phyloP scores from a whole-genome alignment of 2,329 filamentous ascomycete genomes.

The Aspergillus flavus region DNA sequence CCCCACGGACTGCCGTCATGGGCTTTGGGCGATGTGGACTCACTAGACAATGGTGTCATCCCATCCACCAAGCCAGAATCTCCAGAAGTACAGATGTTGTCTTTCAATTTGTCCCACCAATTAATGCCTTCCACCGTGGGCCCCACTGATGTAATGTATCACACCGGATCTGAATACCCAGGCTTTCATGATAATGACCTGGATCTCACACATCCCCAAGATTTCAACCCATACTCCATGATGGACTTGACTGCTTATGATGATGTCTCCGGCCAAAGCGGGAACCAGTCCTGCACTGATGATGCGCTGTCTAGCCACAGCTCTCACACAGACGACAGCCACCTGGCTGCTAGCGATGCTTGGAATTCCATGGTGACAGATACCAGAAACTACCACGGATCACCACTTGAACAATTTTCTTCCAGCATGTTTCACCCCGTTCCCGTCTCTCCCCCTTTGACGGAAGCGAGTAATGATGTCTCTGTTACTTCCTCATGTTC shows the following conservation, averaged over 20 bases:
- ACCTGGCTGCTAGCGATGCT: constrained; percentile 33
- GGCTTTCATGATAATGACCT: constrained; percentile 41
- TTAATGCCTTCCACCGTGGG: constrained; percentile 42
- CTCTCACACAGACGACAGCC: constrained; percentile 41
- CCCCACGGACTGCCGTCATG: constrained; percentile 42
- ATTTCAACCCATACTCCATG: constrained; percentile 42
- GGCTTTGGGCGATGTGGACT: constrained; percentile 42
- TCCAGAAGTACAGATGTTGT: constrained; percentile 45
- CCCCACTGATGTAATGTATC: constrained; percentile 43
- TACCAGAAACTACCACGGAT: constrained; percentile 35
- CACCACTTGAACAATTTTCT: constrained; percentile 38
- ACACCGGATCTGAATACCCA: constrained; percentile 41
- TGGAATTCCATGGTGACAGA: constrained; percentile 43
- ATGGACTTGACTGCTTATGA: constrained; percentile 45
- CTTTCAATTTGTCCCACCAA: constrained; percentile 46
- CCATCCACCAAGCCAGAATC: constrained; percentile 40
- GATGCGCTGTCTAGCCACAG: constrained; percentile 42
- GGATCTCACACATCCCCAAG: constrained; percentile 39
- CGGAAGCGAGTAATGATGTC: constrained; percentile 45
- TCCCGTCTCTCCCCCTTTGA: constrained; percentile 46
- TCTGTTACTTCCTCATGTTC: constrained; percentile 45
- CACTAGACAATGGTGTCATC: constrained; percentile 41
- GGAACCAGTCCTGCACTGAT: constrained; percentile 37
- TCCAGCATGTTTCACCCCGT: constrained; percentile 40
- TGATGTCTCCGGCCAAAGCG: constrained; percentile 39